These are phyloP conservation scores for Naganishia sp. DNA, from an alignment of 1,284 basidiomycete genomes.

Conservation along the genomic window DNA sequence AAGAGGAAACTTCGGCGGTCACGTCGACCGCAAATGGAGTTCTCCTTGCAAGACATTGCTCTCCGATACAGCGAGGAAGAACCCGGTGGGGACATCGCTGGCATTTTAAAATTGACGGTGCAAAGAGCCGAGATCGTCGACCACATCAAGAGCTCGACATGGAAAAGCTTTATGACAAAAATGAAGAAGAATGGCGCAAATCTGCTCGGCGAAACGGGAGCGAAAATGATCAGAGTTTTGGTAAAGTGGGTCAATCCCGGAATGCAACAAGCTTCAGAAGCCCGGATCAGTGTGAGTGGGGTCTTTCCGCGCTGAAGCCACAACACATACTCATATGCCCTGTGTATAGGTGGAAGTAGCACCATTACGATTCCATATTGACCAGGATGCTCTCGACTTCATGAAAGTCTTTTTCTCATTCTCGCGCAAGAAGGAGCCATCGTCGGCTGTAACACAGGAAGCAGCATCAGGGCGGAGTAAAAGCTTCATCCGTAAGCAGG, in stretches of 20 bases:
- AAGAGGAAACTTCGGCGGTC: slow-evolving; percentile 57
- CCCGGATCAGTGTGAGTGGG: slow-evolving; percentile 70
- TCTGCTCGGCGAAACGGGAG: slow-evolving; percentile 70
- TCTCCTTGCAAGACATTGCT: slow-evolving; percentile 67
- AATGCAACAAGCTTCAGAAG: slow-evolving; percentile 9
- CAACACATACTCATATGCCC: slow-evolving; percentile 8
- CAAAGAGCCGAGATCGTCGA: slow-evolving; percentile 78
- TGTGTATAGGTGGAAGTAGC: slow-evolving; percentile 73
- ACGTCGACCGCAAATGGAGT: slow-evolving; percentile 77
- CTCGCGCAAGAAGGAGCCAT: slow-evolving; percentile 48
- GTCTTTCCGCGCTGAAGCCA: not conserved
- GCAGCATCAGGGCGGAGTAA: not conserved
- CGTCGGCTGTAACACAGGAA: not conserved
- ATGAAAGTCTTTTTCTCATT: slow-evolving; percentile 95
- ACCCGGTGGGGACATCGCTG: slow-evolving; percentile 32
- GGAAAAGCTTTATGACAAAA: slow-evolving; percentile 92
- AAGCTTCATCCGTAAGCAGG: slow-evolving; percentile 51
- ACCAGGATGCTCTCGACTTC: slow-evolving; percentile 98
- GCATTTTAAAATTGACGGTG: slow-evolving; percentile 4
- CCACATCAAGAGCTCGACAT: slow-evolving; percentile 96
- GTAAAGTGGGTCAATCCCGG: slow-evolving; percentile 69
- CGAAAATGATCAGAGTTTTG: slow-evolving; percentile 89
- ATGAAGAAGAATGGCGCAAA: slow-evolving; percentile 41
- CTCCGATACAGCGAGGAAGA: slow-evolving; percentile 64
- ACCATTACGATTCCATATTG: slow-evolving; percentile 88